Percentiles rank a stretch among this genome's conserved stretches.
Evolutionary conservation across 202 grass and related monocot species (phyloP).

Genomic region (Zoysia matrella): DNA sequence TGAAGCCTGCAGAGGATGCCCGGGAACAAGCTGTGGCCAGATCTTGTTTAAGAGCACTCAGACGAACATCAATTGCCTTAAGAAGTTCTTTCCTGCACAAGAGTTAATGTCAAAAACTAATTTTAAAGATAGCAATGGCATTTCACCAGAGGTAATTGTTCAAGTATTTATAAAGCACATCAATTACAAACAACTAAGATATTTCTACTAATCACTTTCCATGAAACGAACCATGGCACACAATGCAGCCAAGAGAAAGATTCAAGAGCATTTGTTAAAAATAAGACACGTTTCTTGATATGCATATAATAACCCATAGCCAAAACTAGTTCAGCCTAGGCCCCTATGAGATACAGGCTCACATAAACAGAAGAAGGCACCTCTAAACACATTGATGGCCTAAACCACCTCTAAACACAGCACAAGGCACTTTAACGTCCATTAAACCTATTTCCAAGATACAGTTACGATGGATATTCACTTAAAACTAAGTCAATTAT

Average conservation of each 20-base stretch:
- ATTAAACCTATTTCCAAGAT: neutral
- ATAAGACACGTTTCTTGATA: neutral
- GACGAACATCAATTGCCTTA: constrained; percentile 89
- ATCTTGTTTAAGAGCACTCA: constrained; percentile 89
- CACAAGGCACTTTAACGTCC: neutral
- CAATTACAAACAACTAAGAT: constrained; percentile 28
- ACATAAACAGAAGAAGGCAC: neutral
- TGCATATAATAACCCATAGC: neutral
- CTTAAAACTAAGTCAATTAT: neutral
- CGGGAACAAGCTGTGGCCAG: constrained; percentile 79
- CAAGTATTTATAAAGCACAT: neutral
- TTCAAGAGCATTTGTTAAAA: neutral
- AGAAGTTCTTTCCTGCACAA: constrained; percentile 85
- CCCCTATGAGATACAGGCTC: neutral
- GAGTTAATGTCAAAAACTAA: neutral
- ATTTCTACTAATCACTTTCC: neutral
- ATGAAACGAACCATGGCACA: constrained; percentile 10
- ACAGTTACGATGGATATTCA: neutral
- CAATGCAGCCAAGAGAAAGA: neutral
- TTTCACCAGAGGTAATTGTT: neutral
- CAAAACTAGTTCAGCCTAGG: neutral
- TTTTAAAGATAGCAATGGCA: constrained; percentile 18
- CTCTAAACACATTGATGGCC: neutral
- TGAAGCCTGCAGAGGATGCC: constrained; percentile 92
- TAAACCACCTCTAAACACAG: neutral